Percentiles rank a stretch among this genome's conserved stretches.
Conservation (phyloP, 352 stramenopile species). For the Phytophthora citrophthora region DNA sequence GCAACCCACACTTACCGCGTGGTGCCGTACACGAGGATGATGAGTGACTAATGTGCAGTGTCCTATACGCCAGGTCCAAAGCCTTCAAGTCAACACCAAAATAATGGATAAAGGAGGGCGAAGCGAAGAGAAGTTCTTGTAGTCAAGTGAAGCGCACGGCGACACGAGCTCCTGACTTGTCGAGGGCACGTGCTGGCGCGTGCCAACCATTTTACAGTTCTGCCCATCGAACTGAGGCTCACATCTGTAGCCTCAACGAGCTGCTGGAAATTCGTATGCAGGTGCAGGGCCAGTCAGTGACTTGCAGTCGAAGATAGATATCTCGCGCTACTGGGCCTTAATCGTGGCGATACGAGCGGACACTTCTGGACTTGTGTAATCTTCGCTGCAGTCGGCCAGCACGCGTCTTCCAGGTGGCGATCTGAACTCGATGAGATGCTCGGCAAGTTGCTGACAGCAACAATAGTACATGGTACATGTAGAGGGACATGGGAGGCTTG, state of each 20-base stretch:
- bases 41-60: constrained; percentile 16
- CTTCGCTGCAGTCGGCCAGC: constrained; percentile 1
- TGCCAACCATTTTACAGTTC: constrained; percentile 14
- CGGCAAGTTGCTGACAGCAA: background rate
- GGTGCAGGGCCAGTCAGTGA: background rate
- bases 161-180: constrained; percentile 16
- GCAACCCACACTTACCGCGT: constrained; percentile 2
- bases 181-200: constrained; percentile 20
- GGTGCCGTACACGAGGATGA: constrained; percentile 2
- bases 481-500: too few relatives aligned
- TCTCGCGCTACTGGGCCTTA: constrained; percentile 2
- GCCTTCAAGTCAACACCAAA: constrained; percentile 2
- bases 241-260: constrained; percentile 8
- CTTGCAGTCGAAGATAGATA: constrained; percentile 3
- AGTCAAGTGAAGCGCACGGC: constrained; percentile 9
- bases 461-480: background rate
- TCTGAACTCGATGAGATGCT: too few relatives aligned
- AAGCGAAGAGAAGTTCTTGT: background rate
- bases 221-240: constrained; percentile 3
- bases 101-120: constrained; percentile 29
- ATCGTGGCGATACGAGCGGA: constrained; percentile 4
- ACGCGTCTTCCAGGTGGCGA: background rate
- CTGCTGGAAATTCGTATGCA: constrained; percentile 20
- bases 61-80: background rate
- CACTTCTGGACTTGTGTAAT: background rate